Base-by-base conservation (phyloP, 129 eudicot genomes). In the Arctium lappa region DNA sequence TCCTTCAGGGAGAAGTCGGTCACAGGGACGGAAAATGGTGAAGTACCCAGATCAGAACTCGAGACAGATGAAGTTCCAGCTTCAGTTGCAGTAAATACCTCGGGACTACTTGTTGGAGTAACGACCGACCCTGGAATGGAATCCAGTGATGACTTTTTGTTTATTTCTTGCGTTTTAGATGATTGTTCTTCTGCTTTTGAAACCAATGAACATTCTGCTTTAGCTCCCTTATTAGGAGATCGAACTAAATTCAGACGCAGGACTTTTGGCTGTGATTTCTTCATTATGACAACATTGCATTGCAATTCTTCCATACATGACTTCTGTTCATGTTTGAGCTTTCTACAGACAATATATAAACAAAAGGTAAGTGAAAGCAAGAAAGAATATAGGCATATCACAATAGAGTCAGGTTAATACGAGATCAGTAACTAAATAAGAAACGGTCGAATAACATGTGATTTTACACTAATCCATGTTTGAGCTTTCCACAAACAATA, bases 71-170 rank as follows among this genome's bases (percentile, higher is more conserved):
- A 95, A 44, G 89, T 91, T 86, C 99, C 98, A 13, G 84, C 91
- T 83, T 93, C 99, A 0, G 98, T 95, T 53, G 99, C 82, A 7
- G 97, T 91, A 83, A 88, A 96, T 13, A 90, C 38, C 85, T 96
- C 99, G 1, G 98, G 98, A 80, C 99, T 96, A 85, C 99, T 96
- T 30, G 92, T 88, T 38, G 99, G 97, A 39, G 99, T 96, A 37
- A 77, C 88, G 36, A 81, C 37, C 3, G 37, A 85, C 42, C 88
- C 94, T 18, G 85, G 87, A 48, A 74, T 77, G 12, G 95, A 75
- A 69, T 77, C 84, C 75, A 29, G 13, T 39, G 89, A 84, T 39
- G 80, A 72, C 0, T 77, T 87, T 37, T 86, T 77, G 79, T 70
- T 88, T 75, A n/a, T 69, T 31, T 75, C 86, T 89, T 88, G 86